phyloP scores from a whole-genome alignment of 2,329 filamentous ascomycete species.

The Venturia nashicola region DNA sequence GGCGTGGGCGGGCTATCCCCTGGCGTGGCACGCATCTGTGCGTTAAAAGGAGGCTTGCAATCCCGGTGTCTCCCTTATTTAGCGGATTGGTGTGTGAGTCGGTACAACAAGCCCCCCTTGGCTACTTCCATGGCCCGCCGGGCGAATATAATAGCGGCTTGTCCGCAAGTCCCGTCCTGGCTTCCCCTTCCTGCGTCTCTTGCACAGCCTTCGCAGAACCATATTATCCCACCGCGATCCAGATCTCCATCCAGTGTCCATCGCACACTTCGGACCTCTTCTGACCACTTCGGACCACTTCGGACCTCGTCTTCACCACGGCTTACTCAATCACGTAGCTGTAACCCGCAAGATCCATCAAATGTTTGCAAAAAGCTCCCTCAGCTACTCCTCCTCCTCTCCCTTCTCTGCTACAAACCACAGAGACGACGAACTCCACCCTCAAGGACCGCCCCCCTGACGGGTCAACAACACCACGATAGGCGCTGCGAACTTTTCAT shows the following conservation, averaged over 20 bases:
- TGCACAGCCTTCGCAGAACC: slow-evolving; percentile 6
- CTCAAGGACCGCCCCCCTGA: slow-evolving; percentile 8
- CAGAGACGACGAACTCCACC: slow-evolving; percentile 9
- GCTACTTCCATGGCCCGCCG: too few relatives aligned
- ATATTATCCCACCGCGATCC: not conserved
- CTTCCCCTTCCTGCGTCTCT: not conserved
- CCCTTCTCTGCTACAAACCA: not conserved
- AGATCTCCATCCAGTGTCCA: not conserved
- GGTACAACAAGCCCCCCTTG: not conserved
- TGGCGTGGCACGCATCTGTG: slow-evolving; percentile 4
- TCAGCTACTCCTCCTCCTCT: slow-evolving; percentile 5
- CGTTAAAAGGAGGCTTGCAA: not conserved
- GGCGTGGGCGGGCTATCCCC: too few relatives aligned
- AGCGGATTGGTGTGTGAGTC: slow-evolving; percentile 2
- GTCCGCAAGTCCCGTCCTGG: not conserved
- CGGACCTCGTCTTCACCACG: not conserved
- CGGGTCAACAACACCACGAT: not conserved
- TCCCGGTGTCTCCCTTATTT: not conserved
- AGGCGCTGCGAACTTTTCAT: not conserved
- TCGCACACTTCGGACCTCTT: not conserved
- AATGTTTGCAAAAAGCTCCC: slow-evolving; percentile 9
- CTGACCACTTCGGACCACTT: too few relatives aligned
- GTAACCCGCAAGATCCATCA: not conserved
- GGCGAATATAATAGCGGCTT: not conserved
- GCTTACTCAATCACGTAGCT: slow-evolving; percentile 2